Percentiles rank a stretch among this genome's conserved stretches.
Evolutionary conservation across 2,329 filamentous ascomycete species (phyloP).

Genomic region (Alternaria alternata): DNA sequence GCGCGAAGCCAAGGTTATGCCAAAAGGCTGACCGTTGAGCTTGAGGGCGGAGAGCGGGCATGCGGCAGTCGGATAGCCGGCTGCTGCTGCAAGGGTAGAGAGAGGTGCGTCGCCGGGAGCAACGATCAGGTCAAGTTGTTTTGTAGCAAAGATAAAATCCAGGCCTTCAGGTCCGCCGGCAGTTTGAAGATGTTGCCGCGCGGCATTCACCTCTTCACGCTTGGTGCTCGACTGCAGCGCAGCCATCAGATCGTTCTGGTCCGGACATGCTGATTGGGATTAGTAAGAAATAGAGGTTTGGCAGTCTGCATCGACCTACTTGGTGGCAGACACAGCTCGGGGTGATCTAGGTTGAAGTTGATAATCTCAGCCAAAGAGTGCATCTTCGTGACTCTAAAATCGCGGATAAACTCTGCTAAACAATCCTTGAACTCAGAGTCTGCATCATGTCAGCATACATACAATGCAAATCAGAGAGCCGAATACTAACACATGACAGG

Average conservation of each 20-base stretch:
- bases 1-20: slow-evolving; percentile 42
- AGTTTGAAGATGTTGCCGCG: slow-evolving; percentile 36
- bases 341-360: slow-evolving; percentile 49
- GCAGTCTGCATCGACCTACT: slow-evolving; percentile 22
- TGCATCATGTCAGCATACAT: slow-evolving; percentile 18
- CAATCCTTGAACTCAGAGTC: slow-evolving; percentile 49
- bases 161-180: slow-evolving; percentile 45
- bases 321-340: slow-evolving; percentile 45
- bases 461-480: too few relatives aligned
- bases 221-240: slow-evolving; percentile 37
- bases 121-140: slow-evolving; percentile 44
- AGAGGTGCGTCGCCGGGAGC: slow-evolving; percentile 48
- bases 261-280: slow-evolving; percentile 34
- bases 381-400: slow-evolving; percentile 47
- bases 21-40: slow-evolving; percentile 49
- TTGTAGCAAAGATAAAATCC: slow-evolving; percentile 40
- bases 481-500: slow-evolving; percentile 45
- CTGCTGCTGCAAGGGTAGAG: slow-evolving; percentile 46
- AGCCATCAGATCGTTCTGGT: slow-evolving; percentile 48
- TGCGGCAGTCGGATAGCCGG: slow-evolving; percentile 47
- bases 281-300: background rate
- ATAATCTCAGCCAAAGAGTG: slow-evolving; percentile 50
- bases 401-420: slow-evolving; percentile 44
- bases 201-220: slow-evolving; percentile 37
- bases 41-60: slow-evolving; percentile 46